A percentile compares a stretch with the other conserved stretches of the same genome.
These are phyloP conservation scores for Hippophae gyantsensis DNA, from an alignment of 306 rosid species.

Conservation along the genomic window DNA sequence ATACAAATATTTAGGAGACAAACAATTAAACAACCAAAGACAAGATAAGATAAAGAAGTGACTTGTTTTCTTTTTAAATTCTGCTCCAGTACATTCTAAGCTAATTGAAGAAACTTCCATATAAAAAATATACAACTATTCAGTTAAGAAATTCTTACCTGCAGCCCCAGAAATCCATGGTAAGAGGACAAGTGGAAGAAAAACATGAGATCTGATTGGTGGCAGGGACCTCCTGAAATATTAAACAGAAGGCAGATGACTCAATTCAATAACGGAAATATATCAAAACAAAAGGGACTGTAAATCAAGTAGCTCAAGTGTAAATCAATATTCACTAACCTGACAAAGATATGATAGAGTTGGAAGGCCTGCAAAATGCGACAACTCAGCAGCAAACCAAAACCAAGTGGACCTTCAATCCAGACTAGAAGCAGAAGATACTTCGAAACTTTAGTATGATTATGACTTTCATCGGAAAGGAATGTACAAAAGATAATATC, in stretches of 20 bases:
- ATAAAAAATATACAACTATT: neutral
- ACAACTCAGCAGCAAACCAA: constrained; percentile 80
- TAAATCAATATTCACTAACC: constrained; percentile 35
- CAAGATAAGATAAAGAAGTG: no score
- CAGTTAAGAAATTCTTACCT: constrained; percentile 41
- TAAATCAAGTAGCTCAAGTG: neutral
- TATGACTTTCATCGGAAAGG: constrained; percentile 1
- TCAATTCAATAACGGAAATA: constrained; percentile 7
- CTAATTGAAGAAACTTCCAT: neutral
- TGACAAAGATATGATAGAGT: constrained; percentile 71
- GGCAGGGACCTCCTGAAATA: constrained; percentile 92
- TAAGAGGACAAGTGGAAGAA: constrained; percentile 65
- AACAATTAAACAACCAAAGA: no score
- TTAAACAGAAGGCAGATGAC: constrained; percentile 5
- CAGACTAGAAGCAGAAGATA: constrained; percentile 59
- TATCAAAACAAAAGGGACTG: neutral
- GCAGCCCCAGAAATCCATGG: constrained; percentile 85
- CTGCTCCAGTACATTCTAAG: constrained; percentile 2
- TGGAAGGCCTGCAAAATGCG: constrained; percentile 79
- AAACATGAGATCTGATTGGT: constrained; percentile 57
- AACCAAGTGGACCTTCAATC: constrained; percentile 88
- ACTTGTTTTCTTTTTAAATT: neutral
- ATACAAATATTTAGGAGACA: no score
- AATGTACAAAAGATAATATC: constrained; percentile 9
- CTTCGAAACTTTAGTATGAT: neutral